These are phyloP conservation scores for Phialemonium atrogriseum DNA, from an alignment of 2,329 filamentous ascomycete genomes.

Conservation along the genomic window DNA sequence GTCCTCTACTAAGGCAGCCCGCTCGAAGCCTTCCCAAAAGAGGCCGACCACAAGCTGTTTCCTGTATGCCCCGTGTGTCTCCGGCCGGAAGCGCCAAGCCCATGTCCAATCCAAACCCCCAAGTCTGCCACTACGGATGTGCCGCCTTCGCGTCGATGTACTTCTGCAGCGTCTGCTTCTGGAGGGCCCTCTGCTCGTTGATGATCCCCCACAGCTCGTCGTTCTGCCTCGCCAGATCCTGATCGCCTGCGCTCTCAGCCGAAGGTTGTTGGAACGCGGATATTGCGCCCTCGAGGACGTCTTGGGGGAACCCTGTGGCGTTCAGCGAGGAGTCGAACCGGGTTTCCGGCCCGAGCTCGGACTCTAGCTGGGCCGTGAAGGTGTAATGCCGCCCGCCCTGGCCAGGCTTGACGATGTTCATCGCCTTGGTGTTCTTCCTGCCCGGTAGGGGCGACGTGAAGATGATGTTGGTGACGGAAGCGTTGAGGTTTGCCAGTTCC, in stretches of 20 bases:
- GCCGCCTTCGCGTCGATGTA: slow-evolving; percentile 19
- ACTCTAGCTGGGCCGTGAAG: slow-evolving; percentile 55
- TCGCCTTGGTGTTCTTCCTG: slow-evolving; percentile 35
- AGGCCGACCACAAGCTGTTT: too few species aligned
- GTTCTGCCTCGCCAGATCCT: slow-evolving; percentile 25
- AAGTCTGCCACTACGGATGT: too few species aligned
- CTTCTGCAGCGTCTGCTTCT: slow-evolving; percentile 22
- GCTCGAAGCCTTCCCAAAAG: too few species aligned
- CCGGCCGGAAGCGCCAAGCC: too few species aligned
- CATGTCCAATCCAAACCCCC: too few species aligned
- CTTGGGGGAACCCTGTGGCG: slow-evolving; percentile 36
- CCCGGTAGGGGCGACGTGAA: slow-evolving; percentile 56
- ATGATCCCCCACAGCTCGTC: slow-evolving; percentile 30
- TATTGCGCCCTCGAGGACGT: slow-evolving; percentile 41
- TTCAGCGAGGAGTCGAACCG: slow-evolving; percentile 37
- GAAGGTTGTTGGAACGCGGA: slow-evolving; percentile 32
- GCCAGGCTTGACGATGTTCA: slow-evolving; percentile 72
- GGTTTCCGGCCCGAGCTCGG: slow-evolving; percentile 28
- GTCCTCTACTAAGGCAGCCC: too few species aligned
- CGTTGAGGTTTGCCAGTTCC: slow-evolving; percentile 64
- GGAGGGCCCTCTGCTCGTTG: slow-evolving; percentile 26
- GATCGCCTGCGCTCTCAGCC: slow-evolving; percentile 19
- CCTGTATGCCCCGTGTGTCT: too few species aligned
- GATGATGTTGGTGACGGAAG: slow-evolving; percentile 73
- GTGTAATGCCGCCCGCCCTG: slow-evolving; percentile 57